Conservation (phyloP, 768 basidiomycete species). For the Trichaptum fuscoviolaceum region DNA sequence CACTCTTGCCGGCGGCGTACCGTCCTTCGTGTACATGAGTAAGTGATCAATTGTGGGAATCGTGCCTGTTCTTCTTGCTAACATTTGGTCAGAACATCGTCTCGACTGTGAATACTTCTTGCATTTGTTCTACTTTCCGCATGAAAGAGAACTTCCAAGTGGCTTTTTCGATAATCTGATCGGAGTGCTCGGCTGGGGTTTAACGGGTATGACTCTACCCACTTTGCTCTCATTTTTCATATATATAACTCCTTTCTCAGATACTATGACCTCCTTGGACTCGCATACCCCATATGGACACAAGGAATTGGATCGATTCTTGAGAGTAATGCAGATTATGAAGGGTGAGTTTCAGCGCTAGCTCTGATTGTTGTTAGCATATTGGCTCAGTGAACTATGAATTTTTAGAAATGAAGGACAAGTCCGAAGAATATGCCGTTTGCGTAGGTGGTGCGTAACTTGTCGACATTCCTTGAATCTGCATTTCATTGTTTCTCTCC, state of each 20-base stretch:
- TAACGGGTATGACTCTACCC: background rate
- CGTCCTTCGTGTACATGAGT: background rate
- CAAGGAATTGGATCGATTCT: background rate
- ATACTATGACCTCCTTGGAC: constrained; percentile 4
- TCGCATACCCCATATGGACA: background rate
- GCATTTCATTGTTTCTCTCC: background rate
- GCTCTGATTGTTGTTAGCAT: background rate
- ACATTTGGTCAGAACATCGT: background rate
- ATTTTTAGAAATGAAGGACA: background rate
- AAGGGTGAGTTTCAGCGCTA: background rate
- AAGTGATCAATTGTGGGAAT: background rate
- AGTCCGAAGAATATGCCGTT: background rate
- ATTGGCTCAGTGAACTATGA: background rate
- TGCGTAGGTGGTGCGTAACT: background rate
- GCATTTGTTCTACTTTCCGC: background rate
- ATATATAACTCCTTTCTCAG: background rate
- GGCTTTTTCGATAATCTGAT: background rate
- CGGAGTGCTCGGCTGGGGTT: background rate
- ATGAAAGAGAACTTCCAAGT: background rate
- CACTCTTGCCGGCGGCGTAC: background rate
- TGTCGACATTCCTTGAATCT: background rate
- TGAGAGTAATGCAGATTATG: background rate
- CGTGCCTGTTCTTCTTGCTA: background rate
- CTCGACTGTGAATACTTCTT: background rate
- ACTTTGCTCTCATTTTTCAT: background rate